Evolutionary conservation across 83 land plant species (phyloP).

Genomic region (Picea abies): DNA sequence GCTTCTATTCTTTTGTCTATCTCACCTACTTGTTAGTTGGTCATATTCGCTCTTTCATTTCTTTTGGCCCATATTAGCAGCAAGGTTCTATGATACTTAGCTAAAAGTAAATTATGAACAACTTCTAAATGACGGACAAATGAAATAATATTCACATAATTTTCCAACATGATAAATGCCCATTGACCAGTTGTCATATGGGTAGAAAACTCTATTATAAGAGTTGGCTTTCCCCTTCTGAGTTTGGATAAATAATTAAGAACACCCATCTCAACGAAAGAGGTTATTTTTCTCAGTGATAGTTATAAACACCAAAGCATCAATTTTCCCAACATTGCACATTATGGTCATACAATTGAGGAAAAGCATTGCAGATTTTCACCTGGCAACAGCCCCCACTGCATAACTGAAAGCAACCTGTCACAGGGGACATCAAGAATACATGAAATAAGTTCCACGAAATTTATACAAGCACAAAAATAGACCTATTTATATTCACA

Average conservation of each 20-base stretch:
- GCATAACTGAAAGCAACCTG: constrained; percentile 90
- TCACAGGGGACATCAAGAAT: neutral
- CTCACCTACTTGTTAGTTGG: no score
- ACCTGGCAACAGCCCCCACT: constrained; percentile 78
- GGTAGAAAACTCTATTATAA: neutral
- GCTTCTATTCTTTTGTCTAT: neutral
- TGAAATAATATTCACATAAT: neutral
- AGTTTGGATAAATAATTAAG: neutral
- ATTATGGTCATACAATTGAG: neutral
- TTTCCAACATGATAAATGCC: neutral
- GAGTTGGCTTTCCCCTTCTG: neutral
- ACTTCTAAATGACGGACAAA: neutral
- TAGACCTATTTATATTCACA: neutral
- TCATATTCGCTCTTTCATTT: neutral
- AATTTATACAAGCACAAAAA: neutral
- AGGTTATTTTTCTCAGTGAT: constrained; percentile 1
- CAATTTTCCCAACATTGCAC: neutral
- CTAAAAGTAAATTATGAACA: neutral
- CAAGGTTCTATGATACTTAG: no score
- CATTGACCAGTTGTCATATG: neutral
- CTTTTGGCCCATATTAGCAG: no score
- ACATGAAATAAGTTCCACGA: constrained; percentile 8
- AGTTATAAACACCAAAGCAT: constrained; percentile 8
- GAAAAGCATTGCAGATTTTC: constrained; percentile 8
- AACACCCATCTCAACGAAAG: neutral